Percentiles rank a stretch among this genome's conserved stretches.
Conservation (phyloP, 2,329 filamentous ascomycete species). For the Alternaria panax region DNA sequence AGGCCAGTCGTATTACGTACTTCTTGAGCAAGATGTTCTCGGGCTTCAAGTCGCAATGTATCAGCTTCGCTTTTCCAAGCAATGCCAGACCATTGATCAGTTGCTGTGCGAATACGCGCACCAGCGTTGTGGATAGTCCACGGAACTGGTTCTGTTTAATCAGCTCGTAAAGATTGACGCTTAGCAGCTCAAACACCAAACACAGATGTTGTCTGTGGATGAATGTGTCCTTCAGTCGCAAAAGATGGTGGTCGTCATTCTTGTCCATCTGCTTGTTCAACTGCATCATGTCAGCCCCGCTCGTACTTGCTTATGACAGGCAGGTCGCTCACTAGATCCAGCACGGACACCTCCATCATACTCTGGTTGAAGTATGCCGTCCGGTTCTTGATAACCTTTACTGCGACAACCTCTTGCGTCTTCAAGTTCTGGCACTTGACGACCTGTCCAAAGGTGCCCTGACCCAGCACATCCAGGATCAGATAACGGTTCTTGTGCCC, state of each 20-base stretch:
- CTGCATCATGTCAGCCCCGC: conserved; percentile 54
- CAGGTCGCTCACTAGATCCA: conserved; percentile 76
- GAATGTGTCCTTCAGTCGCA: conserved; percentile 96
- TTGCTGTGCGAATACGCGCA: conserved; percentile 97
- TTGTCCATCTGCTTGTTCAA: conserved; percentile 99
- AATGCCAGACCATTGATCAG: conserved; percentile 89
- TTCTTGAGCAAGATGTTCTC: conserved; percentile 99
- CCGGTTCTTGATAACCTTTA: conserved; percentile 99
- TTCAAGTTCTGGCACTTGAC: conserved; percentile 99
- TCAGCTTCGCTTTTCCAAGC: conserved; percentile 93
- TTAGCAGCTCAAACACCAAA: conserved; percentile 93
- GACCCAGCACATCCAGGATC: conserved; percentile 94
- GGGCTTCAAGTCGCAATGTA: conserved; percentile 97
- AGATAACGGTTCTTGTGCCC: conserved; percentile 99
- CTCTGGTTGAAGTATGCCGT: conserved; percentile 99
- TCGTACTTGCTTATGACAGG: neutral
- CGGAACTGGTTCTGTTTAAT: conserved; percentile 99
- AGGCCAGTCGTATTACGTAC: conserved; percentile 51
- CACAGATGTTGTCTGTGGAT: conserved; percentile 98
- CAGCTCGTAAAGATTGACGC: conserved; percentile 96
- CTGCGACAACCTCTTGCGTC: conserved; percentile 96
- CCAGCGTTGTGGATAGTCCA: conserved; percentile 92
- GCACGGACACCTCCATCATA: conserved; percentile 99
- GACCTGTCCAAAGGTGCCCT: conserved; percentile 97
- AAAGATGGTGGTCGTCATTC: conserved; percentile 95